Percentiles rank a stretch among this genome's conserved stretches.
These are phyloP conservation scores for Oryza meridionalis DNA, from an alignment of 176 grass and related monocot species.

Conservation along the genomic window DNA sequence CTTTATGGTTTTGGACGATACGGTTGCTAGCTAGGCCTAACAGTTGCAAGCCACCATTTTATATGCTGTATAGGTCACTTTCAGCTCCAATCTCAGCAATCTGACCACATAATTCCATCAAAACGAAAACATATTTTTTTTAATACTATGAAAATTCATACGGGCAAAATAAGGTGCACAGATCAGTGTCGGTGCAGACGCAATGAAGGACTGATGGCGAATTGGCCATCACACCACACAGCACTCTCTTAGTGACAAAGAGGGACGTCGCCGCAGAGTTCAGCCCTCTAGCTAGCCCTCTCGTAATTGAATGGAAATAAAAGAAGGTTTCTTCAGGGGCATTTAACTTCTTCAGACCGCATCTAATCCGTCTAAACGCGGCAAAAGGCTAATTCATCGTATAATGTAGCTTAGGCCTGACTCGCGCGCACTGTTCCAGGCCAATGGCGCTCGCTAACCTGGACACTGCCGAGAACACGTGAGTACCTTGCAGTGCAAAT, in stretches of 20 bases:
- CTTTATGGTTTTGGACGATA: not conserved
- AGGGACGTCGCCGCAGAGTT: not conserved
- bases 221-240: not conserved
- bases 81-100: not conserved
- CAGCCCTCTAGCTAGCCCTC: not conserved
- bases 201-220: not conserved
- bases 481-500: not conserved
- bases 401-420: not conserved
- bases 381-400: not conserved
- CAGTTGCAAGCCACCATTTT: not conserved
- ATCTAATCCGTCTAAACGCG: not conserved
- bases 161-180: not conserved
- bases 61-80: not conserved
- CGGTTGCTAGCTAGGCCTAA: not conserved
- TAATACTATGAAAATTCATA: not conserved
- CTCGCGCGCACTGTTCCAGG: not conserved
- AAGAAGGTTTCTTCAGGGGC: not conserved
- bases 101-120: not conserved
- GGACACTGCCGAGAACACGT: not conserved
- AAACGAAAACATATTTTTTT: not conserved
- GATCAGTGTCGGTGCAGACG: not conserved
- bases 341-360: not conserved
- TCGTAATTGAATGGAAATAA: not conserved
- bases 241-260: not conserved
- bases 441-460: not conserved